A percentile compares a stretch with the other conserved stretches of the same genome.
Conservation (phyloP, 176 grass and related monocot genomes). For the Ensete ventricosum region DNA sequence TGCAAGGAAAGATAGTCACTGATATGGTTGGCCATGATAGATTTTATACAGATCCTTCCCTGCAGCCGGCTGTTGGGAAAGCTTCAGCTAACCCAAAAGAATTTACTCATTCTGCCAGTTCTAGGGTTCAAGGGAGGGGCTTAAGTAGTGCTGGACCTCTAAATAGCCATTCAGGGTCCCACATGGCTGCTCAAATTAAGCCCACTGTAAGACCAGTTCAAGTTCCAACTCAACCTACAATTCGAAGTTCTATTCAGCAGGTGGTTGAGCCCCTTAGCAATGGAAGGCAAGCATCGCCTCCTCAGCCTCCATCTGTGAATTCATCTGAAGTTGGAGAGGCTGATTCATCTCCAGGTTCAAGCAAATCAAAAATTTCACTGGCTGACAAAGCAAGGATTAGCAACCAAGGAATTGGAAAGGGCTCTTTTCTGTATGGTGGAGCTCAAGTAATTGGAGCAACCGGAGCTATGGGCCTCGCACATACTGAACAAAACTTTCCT, state of each 20-base stretch:
- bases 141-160: constrained; percentile 25
- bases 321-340: constrained; percentile 46
- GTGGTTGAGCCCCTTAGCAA: constrained; percentile 23
- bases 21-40: constrained; percentile 42
- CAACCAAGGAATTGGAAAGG: constrained; percentile 50
- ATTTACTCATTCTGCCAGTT: constrained; percentile 28
- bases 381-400: constrained; percentile 35
- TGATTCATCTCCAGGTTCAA: constrained; percentile 41
- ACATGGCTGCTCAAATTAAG: constrained; percentile 40
- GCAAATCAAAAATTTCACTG: constrained; percentile 29
- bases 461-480: constrained; percentile 42
- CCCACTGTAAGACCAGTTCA: constrained; percentile 41
- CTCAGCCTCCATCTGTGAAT: constrained; percentile 30
- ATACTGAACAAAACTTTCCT: constrained; percentile 85
- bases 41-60: constrained; percentile 39
- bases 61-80: constrained; percentile 34
- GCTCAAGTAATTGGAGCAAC: constrained; percentile 62
- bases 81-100: constrained; percentile 1
- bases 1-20: constrained; percentile 31
- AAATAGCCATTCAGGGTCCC: constrained; percentile 35
- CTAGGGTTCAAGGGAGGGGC: constrained; percentile 41
- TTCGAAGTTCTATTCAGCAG: constrained; percentile 33
- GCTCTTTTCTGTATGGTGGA: constrained; percentile 59
- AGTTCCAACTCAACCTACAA: constrained; percentile 31
- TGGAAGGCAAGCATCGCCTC: constrained; percentile 23